These are phyloP conservation scores for Zychaea mexicana DNA, from an alignment of 371 early-diverging fungal species.

Conservation along the genomic window DNA sequence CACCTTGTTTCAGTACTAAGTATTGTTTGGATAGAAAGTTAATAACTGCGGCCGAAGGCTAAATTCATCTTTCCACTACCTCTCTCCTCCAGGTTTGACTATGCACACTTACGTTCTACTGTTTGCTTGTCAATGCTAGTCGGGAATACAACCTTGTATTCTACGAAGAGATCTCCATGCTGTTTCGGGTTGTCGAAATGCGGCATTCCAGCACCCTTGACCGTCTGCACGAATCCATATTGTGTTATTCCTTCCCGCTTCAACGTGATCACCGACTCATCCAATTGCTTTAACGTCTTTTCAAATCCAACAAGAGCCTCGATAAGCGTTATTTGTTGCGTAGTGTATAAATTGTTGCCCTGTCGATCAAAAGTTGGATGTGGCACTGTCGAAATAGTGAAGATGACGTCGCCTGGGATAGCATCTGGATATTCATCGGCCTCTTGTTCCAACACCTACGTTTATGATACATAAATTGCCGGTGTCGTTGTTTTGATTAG, in stretches of 20 bases:
- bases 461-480: too few species aligned
- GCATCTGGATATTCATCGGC: constrained; percentile 92
- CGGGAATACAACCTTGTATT: constrained; percentile 92
- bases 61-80: background rate
- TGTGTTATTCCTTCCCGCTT: constrained; percentile 69
- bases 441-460: constrained; percentile 80
- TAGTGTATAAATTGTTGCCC: constrained; percentile 82
- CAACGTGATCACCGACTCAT: constrained; percentile 71
- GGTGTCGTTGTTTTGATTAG: too few species aligned
- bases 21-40: background rate
- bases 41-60: background rate
- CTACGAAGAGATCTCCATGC: constrained; percentile 87
- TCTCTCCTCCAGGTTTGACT: background rate
- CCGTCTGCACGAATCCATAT: constrained; percentile 71
- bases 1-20: constrained; percentile 26
- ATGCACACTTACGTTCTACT: constrained; percentile 34
- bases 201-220: constrained; percentile 88
- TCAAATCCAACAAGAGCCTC: constrained; percentile 91
- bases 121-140: constrained; percentile 41
- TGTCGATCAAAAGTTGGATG: constrained; percentile 82
- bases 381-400: constrained; percentile 77
- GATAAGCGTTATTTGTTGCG: constrained; percentile 80
- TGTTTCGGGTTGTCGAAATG: constrained; percentile 58
- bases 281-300: constrained; percentile 81
- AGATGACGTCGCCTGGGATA: constrained; percentile 86